Base-by-base conservation (phyloP, 2,329 filamentous ascomycete species). In the Akanthomyces lecanii region DNA sequence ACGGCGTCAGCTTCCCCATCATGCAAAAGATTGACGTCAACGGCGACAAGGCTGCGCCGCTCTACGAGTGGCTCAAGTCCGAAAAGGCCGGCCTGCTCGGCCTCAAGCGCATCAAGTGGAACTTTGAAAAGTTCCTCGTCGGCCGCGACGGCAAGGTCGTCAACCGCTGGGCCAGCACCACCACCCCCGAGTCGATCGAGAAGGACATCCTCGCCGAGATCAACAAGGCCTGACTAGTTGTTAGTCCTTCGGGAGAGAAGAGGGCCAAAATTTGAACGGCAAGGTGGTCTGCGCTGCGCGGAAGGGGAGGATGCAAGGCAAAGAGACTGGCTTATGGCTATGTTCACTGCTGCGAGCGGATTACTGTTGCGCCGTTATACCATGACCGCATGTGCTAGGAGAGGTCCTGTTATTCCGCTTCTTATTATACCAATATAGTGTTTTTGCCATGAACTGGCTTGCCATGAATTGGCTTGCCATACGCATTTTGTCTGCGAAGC, bases 41-140 rank as follows among this genome's bases (percentile, higher is more conserved):
- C 75, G 95, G 95, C 71, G 86, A 89, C 70, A 81, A 86, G 36
- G 89, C 92, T 54, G 86, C 87, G 70, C 92, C 93, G 1, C 77
- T 97, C 44, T 98, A 84, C 76, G 83, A 90, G 74, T 99, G 85
- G 85, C 76, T 89, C 72, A 89, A 89, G 81, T 76, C 78, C 50
- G 79, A 88, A 77, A 89, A 92, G 81, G 85, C 94, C 0, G 93
- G 95, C 25, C 72, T 97, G 62, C 79, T 98, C 79, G 95, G 95
- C 23, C 75, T 98, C 73, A 94, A 96, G 88, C 79, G 88, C 66
- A 83, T 99, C 71, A 97, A 98, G 89, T 99, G 95, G 95, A 99
- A 99, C 80, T 99, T 98, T 81, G 95, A 99, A 78, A 99, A 99
- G 85, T 99, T 97, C 79, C 80, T 99, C 67, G 81, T 99, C 67